These are phyloP conservation scores for Jackrogersella minutella DNA, from an alignment of 495 filamentous ascomycete genomes.

Conservation along the genomic window DNA sequence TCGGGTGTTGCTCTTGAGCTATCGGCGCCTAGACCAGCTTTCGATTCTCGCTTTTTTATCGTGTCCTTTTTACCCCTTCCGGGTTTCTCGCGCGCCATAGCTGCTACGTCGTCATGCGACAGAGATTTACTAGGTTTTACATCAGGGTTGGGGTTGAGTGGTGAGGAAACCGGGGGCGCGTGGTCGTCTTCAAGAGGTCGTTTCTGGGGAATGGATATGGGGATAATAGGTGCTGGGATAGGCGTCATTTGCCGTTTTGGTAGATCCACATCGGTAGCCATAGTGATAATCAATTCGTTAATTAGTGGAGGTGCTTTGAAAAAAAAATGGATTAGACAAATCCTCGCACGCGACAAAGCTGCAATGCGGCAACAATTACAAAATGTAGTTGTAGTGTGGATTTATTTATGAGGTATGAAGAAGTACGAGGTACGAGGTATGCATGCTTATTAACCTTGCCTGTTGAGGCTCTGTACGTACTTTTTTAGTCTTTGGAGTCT, in stretches of 20 bases:
- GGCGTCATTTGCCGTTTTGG: constrained; percentile 55
- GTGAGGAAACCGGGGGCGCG: constrained; percentile 66
- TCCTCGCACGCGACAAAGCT: no score
- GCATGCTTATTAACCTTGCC: constrained; percentile 8
- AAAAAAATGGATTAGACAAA: background rate
- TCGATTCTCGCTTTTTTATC: constrained; percentile 80
- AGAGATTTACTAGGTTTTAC: constrained; percentile 43
- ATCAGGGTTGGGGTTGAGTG: constrained; percentile 65
- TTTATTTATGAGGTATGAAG: no score
- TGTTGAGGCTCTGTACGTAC: constrained; percentile 18
- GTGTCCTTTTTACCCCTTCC: constrained; percentile 71
- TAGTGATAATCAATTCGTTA: no score
- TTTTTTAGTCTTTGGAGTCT: no score
- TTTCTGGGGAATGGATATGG: constrained; percentile 65
- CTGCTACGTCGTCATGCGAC: constrained; percentile 47
- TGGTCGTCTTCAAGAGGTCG: constrained; percentile 61
- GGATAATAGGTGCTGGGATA: constrained; percentile 42
- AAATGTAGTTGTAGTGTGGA: constrained; percentile 11
- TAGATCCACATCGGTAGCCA: constrained; percentile 49
- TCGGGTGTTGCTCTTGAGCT: constrained; percentile 64
- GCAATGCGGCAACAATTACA: no score
- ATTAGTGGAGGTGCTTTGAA: no score
- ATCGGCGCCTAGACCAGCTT: constrained; percentile 55
- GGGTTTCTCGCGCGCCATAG: constrained; percentile 55
- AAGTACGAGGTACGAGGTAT: no score